Evolutionary conservation across 2,329 filamentous ascomycete genomes (phyloP), one percentile per base, ranked within the genome.

Genomic region (Alternaria infectoria): DNA sequence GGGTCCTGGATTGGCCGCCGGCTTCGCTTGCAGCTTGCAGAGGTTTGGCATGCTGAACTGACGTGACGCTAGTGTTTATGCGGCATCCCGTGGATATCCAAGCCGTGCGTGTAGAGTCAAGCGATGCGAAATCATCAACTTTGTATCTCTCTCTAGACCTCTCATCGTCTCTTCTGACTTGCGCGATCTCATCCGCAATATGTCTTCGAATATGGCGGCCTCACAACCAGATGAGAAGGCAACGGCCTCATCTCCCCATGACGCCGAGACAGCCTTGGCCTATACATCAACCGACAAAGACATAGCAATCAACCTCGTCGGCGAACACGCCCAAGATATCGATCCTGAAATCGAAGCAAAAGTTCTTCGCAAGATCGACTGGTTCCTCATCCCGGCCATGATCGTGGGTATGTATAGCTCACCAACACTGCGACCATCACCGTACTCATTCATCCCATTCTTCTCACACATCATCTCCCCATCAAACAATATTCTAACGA

Each of bases 351-450:
- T 88, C 1, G 86, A 86, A 61, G 83, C 81, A 17, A 83, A 86
- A 50, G 88, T 90, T 9, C 78, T 91, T 23, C 82, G 87, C 51
- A 92, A 91, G 79, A 90, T 91, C 55, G 90, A 92, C 70, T 79
- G 83, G 66, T 89, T 89, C 65, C 78, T 92, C 49, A 90, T 92
- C 32, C 90, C 90, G 0, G 85, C 87, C 12, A 92, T 92, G 89
- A 72, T 81, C 23, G 62, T 80, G 23, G 79, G 79, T 80, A 71
- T 13, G 72, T 51, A 3, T 2, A n/a, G 21, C 17, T 19, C 46
- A 28, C 25, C 46, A 49, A 49, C n/a, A n/a, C n/a, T n/a, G n/a
- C n/a, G n/a, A n/a, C n/a, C n/a, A n/a, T n/a, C n/a, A n/a, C n/a
- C n/a, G n/a, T n/a, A n/a, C n/a, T n/a, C n/a, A n/a, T n/a, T n/a